A percentile compares a stretch with the other conserved stretches of the same genome.
These are phyloP conservation scores for Ganoderma multipileum DNA, from an alignment of 1,284 basidiomycete genomes.

Conservation along the genomic window DNA sequence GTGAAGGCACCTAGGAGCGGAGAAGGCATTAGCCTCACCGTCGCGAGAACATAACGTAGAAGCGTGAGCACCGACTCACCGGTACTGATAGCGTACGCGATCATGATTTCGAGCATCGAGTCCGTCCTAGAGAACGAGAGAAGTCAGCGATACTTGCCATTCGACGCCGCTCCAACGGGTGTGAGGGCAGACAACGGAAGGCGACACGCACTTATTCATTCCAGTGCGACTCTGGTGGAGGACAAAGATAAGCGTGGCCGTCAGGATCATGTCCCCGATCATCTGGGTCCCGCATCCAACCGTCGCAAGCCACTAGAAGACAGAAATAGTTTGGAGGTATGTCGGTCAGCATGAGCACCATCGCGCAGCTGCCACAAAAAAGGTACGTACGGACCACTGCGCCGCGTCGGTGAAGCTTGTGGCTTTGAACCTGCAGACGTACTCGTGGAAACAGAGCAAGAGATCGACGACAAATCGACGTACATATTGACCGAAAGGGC, in stretches of 20 bases:
- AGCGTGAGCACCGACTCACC: background rate
- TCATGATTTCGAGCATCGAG: constrained; percentile 13
- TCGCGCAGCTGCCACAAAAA: too few relatives aligned
- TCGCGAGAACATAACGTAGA: background rate
- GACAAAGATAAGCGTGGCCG: constrained; percentile 11
- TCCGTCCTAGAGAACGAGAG: constrained; percentile 6
- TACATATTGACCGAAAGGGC: constrained; percentile 12
- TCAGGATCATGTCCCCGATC: constrained; percentile 17
- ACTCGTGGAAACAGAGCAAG: background rate
- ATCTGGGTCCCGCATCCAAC: constrained; percentile 13
- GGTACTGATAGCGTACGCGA: constrained; percentile 15
- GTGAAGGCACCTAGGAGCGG: constrained; percentile 4
- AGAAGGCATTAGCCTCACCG: background rate
- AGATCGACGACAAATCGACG: background rate
- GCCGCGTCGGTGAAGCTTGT: background rate
- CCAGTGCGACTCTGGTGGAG: constrained; percentile 14
- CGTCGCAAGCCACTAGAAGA: constrained; percentile 14
- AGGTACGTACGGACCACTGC: constrained; percentile 12
- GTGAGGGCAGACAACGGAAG: background rate
- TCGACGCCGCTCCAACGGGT: too few relatives aligned
- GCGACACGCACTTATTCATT: constrained; percentile 2
- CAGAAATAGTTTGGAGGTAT: background rate
- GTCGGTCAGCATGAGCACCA: too few relatives aligned
- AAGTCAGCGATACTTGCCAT: too few relatives aligned
- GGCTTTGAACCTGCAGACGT: constrained; percentile 5